Percentiles rank a stretch among this genome's conserved stretches.
phyloP scores from a whole-genome alignment of 768 basidiomycete genomes.

The Roridomyces roridus region DNA sequence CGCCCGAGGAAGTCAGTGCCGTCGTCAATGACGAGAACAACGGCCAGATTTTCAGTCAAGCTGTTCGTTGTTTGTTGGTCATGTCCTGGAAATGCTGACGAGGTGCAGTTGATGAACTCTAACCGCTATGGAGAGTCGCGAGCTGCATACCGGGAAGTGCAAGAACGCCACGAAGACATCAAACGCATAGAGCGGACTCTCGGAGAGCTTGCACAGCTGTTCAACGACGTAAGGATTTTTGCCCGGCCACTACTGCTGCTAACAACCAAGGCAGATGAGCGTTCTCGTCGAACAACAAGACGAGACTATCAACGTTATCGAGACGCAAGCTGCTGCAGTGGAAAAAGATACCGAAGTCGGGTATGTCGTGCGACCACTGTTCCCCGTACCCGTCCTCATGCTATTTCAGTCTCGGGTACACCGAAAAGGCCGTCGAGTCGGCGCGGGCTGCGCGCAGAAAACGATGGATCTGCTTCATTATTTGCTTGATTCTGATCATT shows the following conservation, averaged over 20 bases:
- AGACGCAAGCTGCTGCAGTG: constrained; percentile 74
- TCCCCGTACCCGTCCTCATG: constrained; percentile 8
- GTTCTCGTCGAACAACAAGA: constrained; percentile 95
- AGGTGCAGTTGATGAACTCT: constrained; percentile 80
- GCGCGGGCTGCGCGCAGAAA: constrained; percentile 92
- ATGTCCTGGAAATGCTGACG: constrained; percentile 4
- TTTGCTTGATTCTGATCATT: constrained; percentile 68
- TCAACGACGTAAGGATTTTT: constrained; percentile 80
- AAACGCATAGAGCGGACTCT: constrained; percentile 94
- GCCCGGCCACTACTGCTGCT: not conserved
- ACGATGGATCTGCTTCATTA: constrained; percentile 95
- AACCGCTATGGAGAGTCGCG: constrained; percentile 91
- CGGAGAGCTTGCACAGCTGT: constrained; percentile 91
- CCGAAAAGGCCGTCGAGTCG: constrained; percentile 84
- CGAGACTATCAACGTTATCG: constrained; percentile 83
- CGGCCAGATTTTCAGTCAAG: constrained; percentile 89
- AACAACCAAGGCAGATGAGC: constrained; percentile 70
- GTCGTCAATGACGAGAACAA: constrained; percentile 87
- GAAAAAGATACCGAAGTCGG: constrained; percentile 88
- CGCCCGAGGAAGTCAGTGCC: constrained; percentile 84
- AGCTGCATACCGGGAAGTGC: constrained; percentile 95
- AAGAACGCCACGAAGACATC: constrained; percentile 95
- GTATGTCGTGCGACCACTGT: constrained; percentile 54
- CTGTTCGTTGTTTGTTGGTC: constrained; percentile 50
- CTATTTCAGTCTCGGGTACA: constrained; percentile 70